Evolutionary conservation across 805 yeast genomes (phyloP), one percentile per base, ranked within the genome.

Genomic region (Schwanniomyces polymorphus): DNA sequence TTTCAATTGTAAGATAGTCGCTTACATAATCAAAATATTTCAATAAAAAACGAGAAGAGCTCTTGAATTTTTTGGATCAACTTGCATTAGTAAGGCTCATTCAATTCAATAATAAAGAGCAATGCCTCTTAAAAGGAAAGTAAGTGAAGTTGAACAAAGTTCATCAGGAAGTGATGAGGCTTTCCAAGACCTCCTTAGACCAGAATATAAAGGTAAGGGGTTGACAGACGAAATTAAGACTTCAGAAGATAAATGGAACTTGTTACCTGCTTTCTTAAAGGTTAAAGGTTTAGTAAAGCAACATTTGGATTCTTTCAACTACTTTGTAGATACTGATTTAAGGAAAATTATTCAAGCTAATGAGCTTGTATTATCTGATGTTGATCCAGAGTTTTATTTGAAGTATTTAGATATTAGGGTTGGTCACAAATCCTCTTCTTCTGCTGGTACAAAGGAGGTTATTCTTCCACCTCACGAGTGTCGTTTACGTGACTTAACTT

Each of bases 221-320:
- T 67, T 94, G 49, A 82, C 96, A 1, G 99, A 94, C 70, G 88
- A 88, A 53, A 86, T 94, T 61, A 82, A 82, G 56, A 90, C 97
- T 0, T 94, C 96, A 9, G 89, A 89, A 57, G 99, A 94, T 68
- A 94, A 94, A 65, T 94, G 99, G 99, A 88, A 94, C 57, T 75
- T 94, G 41, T 72, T 94, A 35, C 99, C 99, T 0, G 99, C 99
- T 0, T 94, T 94, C 62, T 73, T 94, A 52, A 90, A 91, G 61
- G 97, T 94, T 39, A 94, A 94, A 65, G 99, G 99, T 45, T 73
- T 94, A 43, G 98, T 94, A 40, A 94, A 94, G 61, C 99, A 94
- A 73, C 99, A 94, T 74, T 75, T 94, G 61, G 99, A 94, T 63
- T 94, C 99, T n/a, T 94, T 90, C 77, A 92, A 94, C 63, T 94